Base-by-base conservation (phyloP, 1,284 basidiomycete genomes). In the Polyporus tsugae region DNA sequence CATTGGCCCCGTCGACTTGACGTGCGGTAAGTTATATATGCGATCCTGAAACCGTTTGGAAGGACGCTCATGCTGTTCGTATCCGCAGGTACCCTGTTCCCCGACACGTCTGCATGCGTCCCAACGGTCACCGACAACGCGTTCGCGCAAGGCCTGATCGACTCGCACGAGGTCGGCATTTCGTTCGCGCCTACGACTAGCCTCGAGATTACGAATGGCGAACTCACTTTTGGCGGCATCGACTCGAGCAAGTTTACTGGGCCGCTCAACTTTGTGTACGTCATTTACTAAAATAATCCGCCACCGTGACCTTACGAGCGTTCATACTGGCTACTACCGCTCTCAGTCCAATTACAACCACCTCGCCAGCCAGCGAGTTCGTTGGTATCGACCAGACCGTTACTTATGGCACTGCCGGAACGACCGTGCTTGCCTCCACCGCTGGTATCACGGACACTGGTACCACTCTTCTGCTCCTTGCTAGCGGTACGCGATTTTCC, bases 381-480 rank as follows among this genome's bases (percentile, higher is more conserved):
- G 91, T 89, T 85, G 90, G 90, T 29, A 88, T 91, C 71, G 81
- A 88, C 75, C 84, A 90, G 78, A 80, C 82, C 60, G 80, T 91
- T 65, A 79, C 78, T 15, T 91, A 89, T 70, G 86, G 87, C 17
- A 38, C 75, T 3, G 78, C 80, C 1, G 66, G 66, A 1, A 83
- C 78, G 9, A 80, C 77, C 42, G 86, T 89, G 63, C 78, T 91
- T 62, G 61, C 79, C 1, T 59, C 68, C 19, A 85, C 84, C 9
- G 84, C 88, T 25, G 90, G 89, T 65, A 87, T 91, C 67, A 87
- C 90, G 49, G 89, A 91, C 76, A 90, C 89, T 25, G 87, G 87
- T 63, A 82, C 78, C 1, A 79, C 80, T 4, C 75, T 80, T 57
- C 75, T 82, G 38, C 78, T 84, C 53, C 72, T 86, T 22, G 79